phyloP scores from a whole-genome alignment of 2,329 filamentous ascomycete genomes.

The Capronia coronata region DNA sequence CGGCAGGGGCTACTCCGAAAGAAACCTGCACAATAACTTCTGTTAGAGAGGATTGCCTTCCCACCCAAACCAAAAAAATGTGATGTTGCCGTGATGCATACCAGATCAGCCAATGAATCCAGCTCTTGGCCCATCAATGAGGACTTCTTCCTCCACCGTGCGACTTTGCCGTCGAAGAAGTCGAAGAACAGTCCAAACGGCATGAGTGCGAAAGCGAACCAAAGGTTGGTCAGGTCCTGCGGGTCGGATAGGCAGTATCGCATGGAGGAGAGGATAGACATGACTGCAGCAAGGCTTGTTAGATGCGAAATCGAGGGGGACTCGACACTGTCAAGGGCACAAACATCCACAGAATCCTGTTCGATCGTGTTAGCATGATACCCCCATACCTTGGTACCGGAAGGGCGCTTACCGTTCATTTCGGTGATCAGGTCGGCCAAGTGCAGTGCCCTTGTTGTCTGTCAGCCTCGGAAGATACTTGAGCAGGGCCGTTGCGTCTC shows the following conservation, averaged over 20 bases:
- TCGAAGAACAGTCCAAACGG: constrained; percentile 95
- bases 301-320: neutral
- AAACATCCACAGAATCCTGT: constrained; percentile 46
- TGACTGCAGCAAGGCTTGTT: constrained; percentile 48
- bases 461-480: constrained; percentile 19
- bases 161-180: constrained; percentile 95
- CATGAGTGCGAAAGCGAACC: constrained; percentile 76
- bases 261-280: constrained; percentile 93
- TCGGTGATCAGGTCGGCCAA: constrained; percentile 47
- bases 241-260: constrained; percentile 79
- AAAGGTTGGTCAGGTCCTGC: constrained; percentile 61
- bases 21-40: constrained; percentile 66
- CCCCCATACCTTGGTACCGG: neutral
- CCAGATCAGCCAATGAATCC: constrained; percentile 89
- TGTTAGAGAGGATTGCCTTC: too few relatives aligned
- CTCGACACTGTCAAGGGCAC: constrained; percentile 22
- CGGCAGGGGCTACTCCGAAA: constrained; percentile 85
- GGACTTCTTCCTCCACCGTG: constrained; percentile 92
- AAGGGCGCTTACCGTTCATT: constrained; percentile 40
- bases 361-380: constrained; percentile 13
- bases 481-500: neutral
- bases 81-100: constrained; percentile 42
- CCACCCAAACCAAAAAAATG: too few relatives aligned
- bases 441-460: constrained; percentile 39
- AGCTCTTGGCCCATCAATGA: constrained; percentile 97